Conservation (phyloP, 768 basidiomycete genomes). For the Trametes coccinea region DNA sequence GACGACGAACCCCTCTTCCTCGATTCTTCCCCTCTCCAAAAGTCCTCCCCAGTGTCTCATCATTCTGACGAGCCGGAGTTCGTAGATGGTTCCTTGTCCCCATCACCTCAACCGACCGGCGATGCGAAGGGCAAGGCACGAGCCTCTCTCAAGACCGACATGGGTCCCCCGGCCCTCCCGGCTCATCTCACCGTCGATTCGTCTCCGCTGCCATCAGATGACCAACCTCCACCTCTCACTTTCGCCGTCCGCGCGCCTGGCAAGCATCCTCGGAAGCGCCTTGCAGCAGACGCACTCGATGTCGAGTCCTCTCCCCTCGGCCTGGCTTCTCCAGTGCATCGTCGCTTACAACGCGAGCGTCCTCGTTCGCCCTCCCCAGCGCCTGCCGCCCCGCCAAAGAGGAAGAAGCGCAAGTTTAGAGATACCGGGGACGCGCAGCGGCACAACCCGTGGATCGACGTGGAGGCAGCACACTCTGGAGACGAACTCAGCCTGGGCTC, state of each 20-base stretch:
- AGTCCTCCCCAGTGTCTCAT: background rate
- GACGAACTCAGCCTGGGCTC: conserved; percentile 71
- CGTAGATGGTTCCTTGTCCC: background rate
- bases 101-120: background rate
- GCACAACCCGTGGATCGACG: conserved; percentile 55
- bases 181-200: conserved; percentile 26
- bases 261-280: conserved; percentile 31
- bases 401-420: conserved; percentile 31
- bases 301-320: conserved; percentile 33
- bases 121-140: background rate
- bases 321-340: conserved; percentile 35
- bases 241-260: conserved; percentile 48
- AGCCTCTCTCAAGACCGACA: conserved; percentile 7
- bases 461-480: conserved; percentile 77
- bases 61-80: conserved; percentile 12
- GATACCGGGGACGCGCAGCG: conserved; percentile 38
- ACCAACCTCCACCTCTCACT: conserved; percentile 39
- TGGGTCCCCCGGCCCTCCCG: conserved; percentile 41
- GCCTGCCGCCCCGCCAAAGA: conserved; percentile 17
- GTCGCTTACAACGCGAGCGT: conserved; percentile 29
- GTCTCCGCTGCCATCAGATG: conserved; percentile 21
- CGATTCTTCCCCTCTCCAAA: conserved; percentile 4
- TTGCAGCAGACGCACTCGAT: conserved; percentile 23
- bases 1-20: conserved; percentile 18
- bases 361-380: conserved; percentile 14